Base-by-base conservation (phyloP, 306 rosid species). In the Cajanus cajan region DNA sequence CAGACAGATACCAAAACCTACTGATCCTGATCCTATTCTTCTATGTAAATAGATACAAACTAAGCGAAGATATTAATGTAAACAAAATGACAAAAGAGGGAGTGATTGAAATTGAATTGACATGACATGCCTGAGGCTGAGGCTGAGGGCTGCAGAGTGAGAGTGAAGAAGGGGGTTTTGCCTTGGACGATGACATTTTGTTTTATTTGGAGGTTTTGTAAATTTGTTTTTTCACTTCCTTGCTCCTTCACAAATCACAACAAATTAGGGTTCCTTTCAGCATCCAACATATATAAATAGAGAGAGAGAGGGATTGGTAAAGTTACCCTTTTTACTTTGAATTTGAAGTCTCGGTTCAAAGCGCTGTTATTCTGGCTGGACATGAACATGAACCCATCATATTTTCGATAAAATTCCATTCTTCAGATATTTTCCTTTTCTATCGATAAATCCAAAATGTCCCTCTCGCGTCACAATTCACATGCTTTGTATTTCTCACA, bases 41-140 rank as follows among this genome's bases (percentile, higher is more conserved):
- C 2, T 3, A 28, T 28, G 3, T 28, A 39, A 41, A 41, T 37
- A 41, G 9, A 41, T 41, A 41, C 12, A 41, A 52, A 0, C 14
- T 2, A 51, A 50, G 10, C 58, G 5, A 18, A 51, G 58, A 51
- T 18, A 51, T 7, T 18, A 51, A 7, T 4, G 2, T 0, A 14
- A 58, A 6, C 39, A 58, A 19, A 15, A 28, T 0, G 57, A 43
- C 58, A 70, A 22, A 45, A 7, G 2, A 47, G n/a, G n/a, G 6
- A 47, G 11, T 43, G 15, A 43, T 44, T 4, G 52, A 63, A 21
- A 64, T 48, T 16, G 62, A 28, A 28, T 28, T 28, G 31, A 28
- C 3, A 3, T 28, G 31, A 87, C 93, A 58, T 89, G 88, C 96
- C 96, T 90, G 89, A 75, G 90, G 34, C 61, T 43, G 87, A 55